Evolutionary conservation across 495 filamentous ascomycete genomes (phyloP).

Genomic region (Trichoderma asperelloides): DNA sequence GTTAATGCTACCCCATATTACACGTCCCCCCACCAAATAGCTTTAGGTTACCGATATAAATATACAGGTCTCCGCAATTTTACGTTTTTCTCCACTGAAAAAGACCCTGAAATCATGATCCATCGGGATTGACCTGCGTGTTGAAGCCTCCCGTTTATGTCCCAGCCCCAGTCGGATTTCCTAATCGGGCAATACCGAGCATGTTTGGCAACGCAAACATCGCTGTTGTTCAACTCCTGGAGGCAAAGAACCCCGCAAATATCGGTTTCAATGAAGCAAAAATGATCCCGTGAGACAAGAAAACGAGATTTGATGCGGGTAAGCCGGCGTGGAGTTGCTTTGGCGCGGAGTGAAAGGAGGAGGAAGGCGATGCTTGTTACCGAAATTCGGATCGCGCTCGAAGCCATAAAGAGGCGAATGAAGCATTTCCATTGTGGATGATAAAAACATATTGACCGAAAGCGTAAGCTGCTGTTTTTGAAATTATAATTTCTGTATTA

Average conservation of each 20-base stretch:
- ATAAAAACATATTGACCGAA: background rate
- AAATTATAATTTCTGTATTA: too few relatives aligned
- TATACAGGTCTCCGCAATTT: background rate
- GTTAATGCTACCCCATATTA: background rate
- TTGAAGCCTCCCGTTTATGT: background rate
- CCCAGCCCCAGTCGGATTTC: background rate
- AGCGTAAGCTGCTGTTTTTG: too few relatives aligned
- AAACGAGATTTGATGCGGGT: background rate
- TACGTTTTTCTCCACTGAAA: background rate
- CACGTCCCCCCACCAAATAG: background rate
- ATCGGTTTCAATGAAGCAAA: background rate
- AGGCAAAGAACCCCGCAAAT: background rate
- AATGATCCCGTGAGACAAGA: background rate
- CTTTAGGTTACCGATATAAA: background rate
- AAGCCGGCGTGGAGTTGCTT: background rate
- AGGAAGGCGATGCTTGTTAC: background rate
- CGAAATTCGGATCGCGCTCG: background rate
- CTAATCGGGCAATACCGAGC: slow-evolving; percentile 1
- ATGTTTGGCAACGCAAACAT: background rate
- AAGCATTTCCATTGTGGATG: background rate
- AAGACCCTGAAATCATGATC: background rate
- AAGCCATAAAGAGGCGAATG: background rate
- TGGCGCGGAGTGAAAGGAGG: background rate
- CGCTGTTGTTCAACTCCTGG: background rate
- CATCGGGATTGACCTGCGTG: background rate